These are phyloP conservation scores for Pythium dissotocum DNA, from an alignment of 352 stramenopile genomes.

Conservation along the genomic window DNA sequence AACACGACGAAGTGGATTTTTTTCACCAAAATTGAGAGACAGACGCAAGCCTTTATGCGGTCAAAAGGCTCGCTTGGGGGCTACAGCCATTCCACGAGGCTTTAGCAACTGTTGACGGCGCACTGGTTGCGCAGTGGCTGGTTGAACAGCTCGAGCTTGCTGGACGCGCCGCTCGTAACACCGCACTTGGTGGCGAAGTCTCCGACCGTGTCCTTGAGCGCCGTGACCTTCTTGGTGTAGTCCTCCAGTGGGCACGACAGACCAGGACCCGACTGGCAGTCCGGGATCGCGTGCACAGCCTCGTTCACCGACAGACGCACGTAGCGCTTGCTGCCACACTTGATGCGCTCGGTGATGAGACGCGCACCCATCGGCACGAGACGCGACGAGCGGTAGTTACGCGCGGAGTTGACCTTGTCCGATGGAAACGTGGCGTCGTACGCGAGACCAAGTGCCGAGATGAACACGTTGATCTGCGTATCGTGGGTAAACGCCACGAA, in stretches of 20 bases:
- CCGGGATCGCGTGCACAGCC: conserved; percentile 40
- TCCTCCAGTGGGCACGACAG: conserved; percentile 48
- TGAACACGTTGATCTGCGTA: conserved; percentile 52
- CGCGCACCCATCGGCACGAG: conserved; percentile 42
- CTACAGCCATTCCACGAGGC: not conserved
- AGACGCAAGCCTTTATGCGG: not conserved
- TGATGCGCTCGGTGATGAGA: conserved; percentile 52
- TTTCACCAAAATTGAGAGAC: not conserved
- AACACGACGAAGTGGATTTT: not conserved
- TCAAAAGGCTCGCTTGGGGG: not conserved
- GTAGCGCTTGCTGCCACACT: conserved; percentile 38
- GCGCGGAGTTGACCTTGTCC: conserved; percentile 33
- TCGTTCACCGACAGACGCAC: conserved; percentile 54
- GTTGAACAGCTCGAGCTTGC: conserved; percentile 46
- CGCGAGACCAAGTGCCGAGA: conserved; percentile 45
- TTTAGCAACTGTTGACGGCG: conserved; percentile 20
- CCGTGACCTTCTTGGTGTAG: conserved; percentile 40
- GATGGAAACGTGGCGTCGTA: conserved; percentile 46
- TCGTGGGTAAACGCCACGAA: conserved; percentile 57
- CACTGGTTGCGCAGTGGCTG: conserved; percentile 48
- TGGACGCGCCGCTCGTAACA: conserved; percentile 36
- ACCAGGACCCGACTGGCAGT: conserved; percentile 46
- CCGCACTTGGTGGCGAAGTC: conserved; percentile 49
- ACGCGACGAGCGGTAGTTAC: conserved; percentile 50
- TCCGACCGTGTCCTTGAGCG: conserved; percentile 37